Base-by-base conservation (phyloP, 2,329 filamentous ascomycete genomes). In the Lasiodiplodia sp. region DNA sequence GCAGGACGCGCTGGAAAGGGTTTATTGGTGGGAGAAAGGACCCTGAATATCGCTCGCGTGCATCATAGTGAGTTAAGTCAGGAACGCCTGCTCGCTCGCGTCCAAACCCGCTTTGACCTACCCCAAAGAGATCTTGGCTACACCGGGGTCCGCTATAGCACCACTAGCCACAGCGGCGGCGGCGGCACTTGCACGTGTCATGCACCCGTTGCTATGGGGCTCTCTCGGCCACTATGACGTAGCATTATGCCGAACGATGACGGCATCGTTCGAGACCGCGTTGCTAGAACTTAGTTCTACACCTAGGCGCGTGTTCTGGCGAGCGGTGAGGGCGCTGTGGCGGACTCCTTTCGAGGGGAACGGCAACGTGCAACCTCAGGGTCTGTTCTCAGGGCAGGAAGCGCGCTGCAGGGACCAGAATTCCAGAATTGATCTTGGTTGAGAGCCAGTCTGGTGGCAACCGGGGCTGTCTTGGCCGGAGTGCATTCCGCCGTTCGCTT, bases 1-100 rank as follows among this genome's bases (percentile, higher is more conserved):
- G 10, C 58, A n/a, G 44, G 60, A 25, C 60, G 12, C n/a, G 31
- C 18, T 40, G 57, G 6, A 49, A 3, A 25, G 14, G 38, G 12
- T 31, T 49, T 3, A 37, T 34, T 34, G 34, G 55, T 52, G 47
- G 58, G 44, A 52, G n/a, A 16, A 34, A 25, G 47, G 60, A 64
- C 60, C 60, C 60, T 64, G 60, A 64, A 64, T 31, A 64, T 64
- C 60, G 47, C 21, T 38, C 28, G 58, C 58, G 58, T 49, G 38
- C 58, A 62, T 62, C 40, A 62, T 14, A 37, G 38, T 38, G 44
- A 51, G 44, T 38, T 38, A 37, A 64, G n/a, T 38, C 60, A 64
- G 60, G 60, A 64, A 64, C 60, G 60, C 55, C 23, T 57, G 31
- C 55, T 40, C 28, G 55, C n/a, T 40, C 28, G 44, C 60, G n/a